Conservation (phyloP, 1,284 basidiomycete genomes). For the Chiua sp. region DNA sequence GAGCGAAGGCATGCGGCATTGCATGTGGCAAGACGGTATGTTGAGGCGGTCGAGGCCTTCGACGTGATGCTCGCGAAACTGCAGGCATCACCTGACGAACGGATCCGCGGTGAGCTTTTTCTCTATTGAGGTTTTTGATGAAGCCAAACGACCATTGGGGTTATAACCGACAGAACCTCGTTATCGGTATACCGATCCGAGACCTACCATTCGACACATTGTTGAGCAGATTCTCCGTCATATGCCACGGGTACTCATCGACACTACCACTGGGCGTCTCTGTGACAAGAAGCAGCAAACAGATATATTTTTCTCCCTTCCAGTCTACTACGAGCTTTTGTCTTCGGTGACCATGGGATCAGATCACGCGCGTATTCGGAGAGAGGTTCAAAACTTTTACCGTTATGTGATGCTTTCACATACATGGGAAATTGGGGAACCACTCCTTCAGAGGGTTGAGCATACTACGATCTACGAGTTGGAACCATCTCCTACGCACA, state of each 20-base stretch:
- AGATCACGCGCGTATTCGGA: not conserved
- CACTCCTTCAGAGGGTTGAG: not conserved
- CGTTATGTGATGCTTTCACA: not conserved
- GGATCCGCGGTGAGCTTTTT: not conserved
- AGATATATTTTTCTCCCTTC: not conserved
- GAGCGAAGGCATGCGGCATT: not conserved
- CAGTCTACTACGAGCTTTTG: not conserved
- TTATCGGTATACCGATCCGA: not conserved
- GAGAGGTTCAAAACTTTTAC: not conserved
- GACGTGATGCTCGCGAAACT: not conserved
- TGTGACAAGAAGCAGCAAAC: not conserved
- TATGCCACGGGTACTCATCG: not conserved
- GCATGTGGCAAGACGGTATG: not conserved
- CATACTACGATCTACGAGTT: not conserved
- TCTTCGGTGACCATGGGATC: not conserved
- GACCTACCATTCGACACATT: not conserved
- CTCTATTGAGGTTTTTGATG: not conserved
- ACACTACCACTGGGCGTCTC: not conserved
- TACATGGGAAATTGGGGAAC: not conserved
- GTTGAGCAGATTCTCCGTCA: not conserved
- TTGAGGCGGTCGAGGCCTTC: not conserved
- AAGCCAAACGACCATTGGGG: not conserved
- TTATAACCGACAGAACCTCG: not conserved
- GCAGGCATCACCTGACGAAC: not conserved
- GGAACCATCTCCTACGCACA: not conserved